Evolutionary conservation across 202 grass and related monocot genomes (phyloP).

Genomic region (Setaria italica): DNA sequence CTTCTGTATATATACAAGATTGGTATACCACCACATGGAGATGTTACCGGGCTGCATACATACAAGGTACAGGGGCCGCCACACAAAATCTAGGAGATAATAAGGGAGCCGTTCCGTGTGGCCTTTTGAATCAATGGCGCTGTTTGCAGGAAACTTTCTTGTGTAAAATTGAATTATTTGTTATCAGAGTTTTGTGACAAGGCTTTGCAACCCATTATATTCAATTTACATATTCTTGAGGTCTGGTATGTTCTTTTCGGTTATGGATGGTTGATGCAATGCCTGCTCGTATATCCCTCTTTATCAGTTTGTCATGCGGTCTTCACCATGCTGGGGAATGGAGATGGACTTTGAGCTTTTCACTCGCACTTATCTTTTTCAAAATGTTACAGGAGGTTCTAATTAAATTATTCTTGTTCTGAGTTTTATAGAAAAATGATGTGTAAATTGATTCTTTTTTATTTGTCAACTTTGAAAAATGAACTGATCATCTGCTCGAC

Average conservation of each 20-base stretch:
- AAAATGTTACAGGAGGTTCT: too few relatives aligned
- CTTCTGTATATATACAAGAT: constrained; percentile 50
- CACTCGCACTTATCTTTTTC: too few relatives aligned
- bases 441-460: too few relatives aligned
- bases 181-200: constrained; percentile 18
- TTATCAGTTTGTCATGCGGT: not conserved
- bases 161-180: constrained; percentile 37
- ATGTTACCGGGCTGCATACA: constrained; percentile 30
- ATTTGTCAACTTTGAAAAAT: too few relatives aligned
- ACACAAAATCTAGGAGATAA: constrained; percentile 38
- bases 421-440: too few relatives aligned
- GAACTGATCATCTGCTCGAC: too few relatives aligned
- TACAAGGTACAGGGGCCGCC: constrained; percentile 31
- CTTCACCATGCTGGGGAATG: not conserved
- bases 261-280: constrained; percentile 22
- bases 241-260: not conserved
- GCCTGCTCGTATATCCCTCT: not conserved
- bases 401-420: too few relatives aligned
- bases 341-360: too few relatives aligned
- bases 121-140: not conserved
- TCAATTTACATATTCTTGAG: constrained; percentile 8
- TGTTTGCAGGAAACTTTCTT: not conserved
- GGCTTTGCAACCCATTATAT: not conserved
- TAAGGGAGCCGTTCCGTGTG: not conserved
- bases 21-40: constrained; percentile 36